Base-by-base conservation (phyloP, 1,139 yeast species). In the Sugiyamaella japonica region DNA sequence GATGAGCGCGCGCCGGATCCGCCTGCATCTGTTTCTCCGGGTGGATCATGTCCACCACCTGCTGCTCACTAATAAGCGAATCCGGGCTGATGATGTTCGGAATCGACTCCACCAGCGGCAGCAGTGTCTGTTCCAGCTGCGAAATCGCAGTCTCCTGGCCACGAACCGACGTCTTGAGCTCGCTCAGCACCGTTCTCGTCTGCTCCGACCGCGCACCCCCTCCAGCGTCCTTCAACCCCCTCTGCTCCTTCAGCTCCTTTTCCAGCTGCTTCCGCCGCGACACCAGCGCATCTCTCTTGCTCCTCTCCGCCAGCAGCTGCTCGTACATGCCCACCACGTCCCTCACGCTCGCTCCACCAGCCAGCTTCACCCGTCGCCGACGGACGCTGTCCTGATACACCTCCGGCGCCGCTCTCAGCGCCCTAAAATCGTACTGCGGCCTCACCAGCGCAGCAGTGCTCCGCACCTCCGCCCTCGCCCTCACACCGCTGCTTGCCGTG, bases 21-120 rank as follows among this genome's bases (percentile, higher is more conserved):
- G 61, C 56, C 3, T 59, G 56, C 25, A 46, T 53, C 41, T 62
- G 53, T 23, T 51, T 50, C 38, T 59, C 60, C 7, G 60, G 58
- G 48, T 66, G 63, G 32, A 69, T 48, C 43, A 61, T 52, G 6
- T 56, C 59, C 9, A 69, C 59, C n/a, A 61, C 61, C 50, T 61
- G 66, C 31, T 76, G 77, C 31, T 82, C 84, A 23, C 76, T 73
- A 0, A 64, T 58, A 0, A 80, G 79, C 0, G 77, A 70, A 55
- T 83, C 85, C 1, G 69, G 64, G 20, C 65, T 63, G 1, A 89
- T 70, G 38, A 81, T 67, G 63, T 90, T 90, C 0, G 98, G 98
- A 12, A 90, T 71, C 0, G 78, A 68, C 20, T 83, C 86, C 1
- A 83, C 42, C 17, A 43, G 16, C 10, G 57, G 57, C 13, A 45